phyloP scores from a whole-genome alignment of 495 filamentous ascomycete genomes.

The Hyaloscypha hepaticicola region DNA sequence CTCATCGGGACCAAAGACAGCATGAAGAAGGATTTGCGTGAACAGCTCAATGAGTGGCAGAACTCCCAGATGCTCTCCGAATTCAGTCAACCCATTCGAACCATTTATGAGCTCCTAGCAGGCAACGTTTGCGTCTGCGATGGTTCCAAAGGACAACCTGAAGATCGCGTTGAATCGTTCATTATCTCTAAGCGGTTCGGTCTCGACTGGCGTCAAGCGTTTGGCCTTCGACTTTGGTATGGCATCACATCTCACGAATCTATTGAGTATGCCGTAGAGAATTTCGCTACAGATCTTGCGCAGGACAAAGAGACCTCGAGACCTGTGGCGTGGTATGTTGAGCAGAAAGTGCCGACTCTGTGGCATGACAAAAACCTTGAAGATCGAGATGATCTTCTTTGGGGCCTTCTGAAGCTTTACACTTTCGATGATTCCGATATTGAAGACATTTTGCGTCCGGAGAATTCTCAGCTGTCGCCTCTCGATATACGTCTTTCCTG shows the following conservation, averaged over 20 bases:
- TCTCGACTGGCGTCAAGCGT: conserved; percentile 88
- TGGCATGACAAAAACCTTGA: conserved; percentile 51
- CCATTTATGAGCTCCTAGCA: conserved; percentile 84
- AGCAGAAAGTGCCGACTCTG: conserved; percentile 44
- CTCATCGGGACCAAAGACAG: conserved; percentile 69
- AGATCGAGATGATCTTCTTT: conserved; percentile 73
- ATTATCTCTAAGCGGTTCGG: conserved; percentile 76
- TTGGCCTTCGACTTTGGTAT: conserved; percentile 89
- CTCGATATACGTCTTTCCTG: conserved; percentile 75
- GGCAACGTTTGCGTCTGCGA: conserved; percentile 81
- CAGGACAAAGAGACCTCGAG: conserved; percentile 57
- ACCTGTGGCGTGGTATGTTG: conserved; percentile 60
- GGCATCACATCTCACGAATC: conserved; percentile 63
- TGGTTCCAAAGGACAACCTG: conserved; percentile 66
- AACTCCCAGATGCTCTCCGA: conserved; percentile 78
- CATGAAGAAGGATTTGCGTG: conserved; percentile 64
- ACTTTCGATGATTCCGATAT: conserved; percentile 51
- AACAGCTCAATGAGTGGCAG: conserved; percentile 82
- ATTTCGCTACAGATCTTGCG: conserved; percentile 66
- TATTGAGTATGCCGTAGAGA: conserved; percentile 66
- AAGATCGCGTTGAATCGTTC: conserved; percentile 76
- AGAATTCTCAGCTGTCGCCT: conserved; percentile 62
- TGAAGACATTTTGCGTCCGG: conserved; percentile 54
- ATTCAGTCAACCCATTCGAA: conserved; percentile 79
- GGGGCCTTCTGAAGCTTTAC: conserved; percentile 81